Conservation (phyloP, 176 grass and related monocot species). For the Eragrostis nindensis region DNA sequence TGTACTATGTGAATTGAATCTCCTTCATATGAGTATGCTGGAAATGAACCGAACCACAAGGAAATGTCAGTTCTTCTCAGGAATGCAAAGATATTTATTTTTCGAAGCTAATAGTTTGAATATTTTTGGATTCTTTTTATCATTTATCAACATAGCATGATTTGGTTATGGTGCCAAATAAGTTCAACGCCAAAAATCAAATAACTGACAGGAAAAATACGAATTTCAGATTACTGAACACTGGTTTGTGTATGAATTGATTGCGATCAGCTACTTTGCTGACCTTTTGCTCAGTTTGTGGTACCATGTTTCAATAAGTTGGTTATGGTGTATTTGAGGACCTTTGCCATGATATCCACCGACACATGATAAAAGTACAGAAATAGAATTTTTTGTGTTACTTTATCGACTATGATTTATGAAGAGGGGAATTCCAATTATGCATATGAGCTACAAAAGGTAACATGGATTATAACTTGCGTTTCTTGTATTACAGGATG, state of each 20-base stretch:
- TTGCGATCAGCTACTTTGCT: background rate
- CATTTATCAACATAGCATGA: conserved; percentile 7
- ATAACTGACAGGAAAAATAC: background rate
- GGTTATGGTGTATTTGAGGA: background rate
- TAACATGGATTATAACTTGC: conserved; percentile 20
- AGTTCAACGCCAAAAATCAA: conserved; percentile 7
- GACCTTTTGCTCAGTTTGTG: background rate
- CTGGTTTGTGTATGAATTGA: conserved; percentile 2
- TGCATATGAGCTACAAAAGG: background rate
- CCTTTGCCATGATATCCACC: conserved; percentile 21
- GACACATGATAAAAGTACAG: conserved; percentile 15
- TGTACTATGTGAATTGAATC: conserved; percentile 34
- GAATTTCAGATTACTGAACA: conserved; percentile 5
- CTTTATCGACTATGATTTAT: background rate
- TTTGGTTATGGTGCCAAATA: background rate
- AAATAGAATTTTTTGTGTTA: conserved; percentile 10
- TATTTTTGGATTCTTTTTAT: conserved; percentile 27
- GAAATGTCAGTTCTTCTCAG: conserved; percentile 13
- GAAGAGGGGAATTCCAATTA: background rate
- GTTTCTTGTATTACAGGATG: conserved; percentile 72
- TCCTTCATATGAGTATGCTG: background rate
- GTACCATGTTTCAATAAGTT: conserved; percentile 24
- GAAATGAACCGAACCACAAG: conserved; percentile 25
- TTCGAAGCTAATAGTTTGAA: conserved; percentile 22
- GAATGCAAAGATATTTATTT: conserved; percentile 18